Percentiles rank a stretch among this genome's conserved stretches.
Conservation (phyloP, 2,329 filamentous ascomycete genomes). For the Aspergillus flavus region DNA sequence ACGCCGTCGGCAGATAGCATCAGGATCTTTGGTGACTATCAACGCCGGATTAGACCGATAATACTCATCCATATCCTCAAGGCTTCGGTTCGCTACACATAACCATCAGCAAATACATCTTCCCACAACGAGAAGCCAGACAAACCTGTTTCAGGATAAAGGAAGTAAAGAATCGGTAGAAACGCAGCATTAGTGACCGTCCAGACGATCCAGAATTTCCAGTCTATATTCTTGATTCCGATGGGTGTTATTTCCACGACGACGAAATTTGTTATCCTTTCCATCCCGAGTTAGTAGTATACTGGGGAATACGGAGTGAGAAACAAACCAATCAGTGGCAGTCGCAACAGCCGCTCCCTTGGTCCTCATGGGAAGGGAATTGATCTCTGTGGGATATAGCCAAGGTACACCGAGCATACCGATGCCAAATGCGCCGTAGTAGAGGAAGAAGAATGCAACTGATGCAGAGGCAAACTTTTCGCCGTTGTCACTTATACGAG, state of each 20-base stretch:
- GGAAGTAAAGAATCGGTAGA: conserved; percentile 50
- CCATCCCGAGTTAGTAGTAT: too few species aligned
- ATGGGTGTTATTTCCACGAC: not conserved
- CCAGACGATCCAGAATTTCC: conserved; percentile 47
- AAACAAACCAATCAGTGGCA: not conserved
- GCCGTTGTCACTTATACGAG: not conserved
- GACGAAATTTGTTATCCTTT: not conserved
- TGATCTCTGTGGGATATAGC: not conserved
- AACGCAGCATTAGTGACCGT: conserved; percentile 50
- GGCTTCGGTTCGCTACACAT: conserved; percentile 25
- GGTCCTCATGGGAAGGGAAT: not conserved
- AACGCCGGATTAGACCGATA: conserved; percentile 43
- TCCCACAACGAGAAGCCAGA: not conserved
- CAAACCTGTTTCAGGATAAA: conserved; percentile 39
- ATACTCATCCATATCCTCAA: conserved; percentile 42
- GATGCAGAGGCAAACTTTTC: not conserved
- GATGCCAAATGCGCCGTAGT: not conserved
- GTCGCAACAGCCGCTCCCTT: not conserved
- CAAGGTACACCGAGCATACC: not conserved
- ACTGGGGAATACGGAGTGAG: too few species aligned
- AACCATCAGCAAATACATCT: too few species aligned
- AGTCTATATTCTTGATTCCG: not conserved
- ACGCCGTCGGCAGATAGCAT: conserved; percentile 40
- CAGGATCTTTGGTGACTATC: conserved; percentile 52
- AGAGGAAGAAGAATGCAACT: not conserved